Evolutionary conservation across 257 asterid genomes (phyloP), one percentile per base, ranked within the genome.

Genomic region (Ehretia macrophylla): DNA sequence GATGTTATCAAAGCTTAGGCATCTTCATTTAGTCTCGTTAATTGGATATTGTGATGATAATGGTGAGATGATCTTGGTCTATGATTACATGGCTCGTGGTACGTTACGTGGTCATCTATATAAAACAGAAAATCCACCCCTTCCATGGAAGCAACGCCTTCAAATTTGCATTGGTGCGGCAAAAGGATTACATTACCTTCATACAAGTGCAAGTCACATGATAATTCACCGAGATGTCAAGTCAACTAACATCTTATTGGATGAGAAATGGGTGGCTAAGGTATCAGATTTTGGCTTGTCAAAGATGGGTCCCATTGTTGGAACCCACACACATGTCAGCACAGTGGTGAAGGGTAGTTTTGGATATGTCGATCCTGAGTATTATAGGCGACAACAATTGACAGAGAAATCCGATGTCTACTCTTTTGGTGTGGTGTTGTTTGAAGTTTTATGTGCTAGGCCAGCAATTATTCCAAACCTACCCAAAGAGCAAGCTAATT

Each of bases 211-310:
- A 0, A 75, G 74, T 14, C 67, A 70, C 51, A 32, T 59, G 32
- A 75, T 86, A 45, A 86, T 86, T 55, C 95, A 83, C 60, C 79
- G 95, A 9, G 95, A 86, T 54, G 82, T 86, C 37, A 83, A 86
- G 71, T 81, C 95, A 8, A 81, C 89, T 11, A 86, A 83, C 64
- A 84, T 86, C 48, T 58, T 86, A 4, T 51, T 86, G 65, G 85
- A 86, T 17, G 85, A 84, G 54, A 82, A 82, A 51, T 77, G 73
- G 72, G 81, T 80, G 18, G 90, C 95, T 0, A 87, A 87, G 67
- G 72, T 87, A 20, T 83, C 90, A 12, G 94, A 84, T 58, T 84
- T 87, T 32, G 96, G 96, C 21, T 72, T 87, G 32, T 87, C 96
- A 12, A 87, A 81, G 56, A 55, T 77, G 0, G 86, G 96, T 14